Percentiles rank a stretch among this genome's conserved stretches.
phyloP scores from a whole-genome alignment of 179 eudicot species.

The Beta corolliflora region DNA sequence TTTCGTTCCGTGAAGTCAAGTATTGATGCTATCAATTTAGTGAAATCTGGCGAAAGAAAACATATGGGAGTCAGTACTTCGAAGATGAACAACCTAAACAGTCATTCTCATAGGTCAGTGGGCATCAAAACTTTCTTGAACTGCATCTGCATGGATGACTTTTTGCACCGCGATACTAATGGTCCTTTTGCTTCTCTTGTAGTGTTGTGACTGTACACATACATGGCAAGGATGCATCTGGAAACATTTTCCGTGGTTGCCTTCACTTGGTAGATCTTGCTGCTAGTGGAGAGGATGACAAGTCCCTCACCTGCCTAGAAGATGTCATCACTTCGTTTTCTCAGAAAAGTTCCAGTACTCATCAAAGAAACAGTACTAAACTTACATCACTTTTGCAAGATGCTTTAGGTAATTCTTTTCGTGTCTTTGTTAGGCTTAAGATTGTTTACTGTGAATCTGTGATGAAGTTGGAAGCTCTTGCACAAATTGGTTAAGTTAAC shows the following conservation, averaged over 20 bases:
- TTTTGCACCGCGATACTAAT: not conserved
- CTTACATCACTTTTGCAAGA: constrained; percentile 81
- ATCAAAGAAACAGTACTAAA: constrained; percentile 85
- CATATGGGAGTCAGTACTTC: constrained; percentile 41
- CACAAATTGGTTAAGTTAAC: not conserved
- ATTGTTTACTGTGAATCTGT: not conserved
- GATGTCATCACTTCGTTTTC: constrained; percentile 85
- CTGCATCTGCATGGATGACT: not conserved
- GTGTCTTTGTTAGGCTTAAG: not conserved
- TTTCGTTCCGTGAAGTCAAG: constrained; percentile 55
- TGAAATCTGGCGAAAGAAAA: constrained; percentile 61
- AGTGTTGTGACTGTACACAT: constrained; percentile 79
- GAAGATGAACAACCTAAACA: constrained; percentile 49
- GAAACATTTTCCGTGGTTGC: constrained; percentile 58
- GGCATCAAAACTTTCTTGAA: not conserved
- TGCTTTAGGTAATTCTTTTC: constrained; percentile 59
- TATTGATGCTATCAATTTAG: constrained; percentile 58
- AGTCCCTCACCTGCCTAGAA: constrained; percentile 80
- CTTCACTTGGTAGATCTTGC: constrained; percentile 93
- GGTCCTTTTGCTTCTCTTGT: constrained; percentile 12
- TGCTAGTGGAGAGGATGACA: constrained; percentile 67
- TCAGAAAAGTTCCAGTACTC: constrained; percentile 70
- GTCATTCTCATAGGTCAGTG: constrained; percentile 75
- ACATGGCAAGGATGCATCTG: constrained; percentile 73
- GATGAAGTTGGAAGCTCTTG: not conserved